Evolutionary conservation across 2,329 filamentous ascomycete genomes (phyloP).

Genomic region (Aspergillus udagawae): DNA sequence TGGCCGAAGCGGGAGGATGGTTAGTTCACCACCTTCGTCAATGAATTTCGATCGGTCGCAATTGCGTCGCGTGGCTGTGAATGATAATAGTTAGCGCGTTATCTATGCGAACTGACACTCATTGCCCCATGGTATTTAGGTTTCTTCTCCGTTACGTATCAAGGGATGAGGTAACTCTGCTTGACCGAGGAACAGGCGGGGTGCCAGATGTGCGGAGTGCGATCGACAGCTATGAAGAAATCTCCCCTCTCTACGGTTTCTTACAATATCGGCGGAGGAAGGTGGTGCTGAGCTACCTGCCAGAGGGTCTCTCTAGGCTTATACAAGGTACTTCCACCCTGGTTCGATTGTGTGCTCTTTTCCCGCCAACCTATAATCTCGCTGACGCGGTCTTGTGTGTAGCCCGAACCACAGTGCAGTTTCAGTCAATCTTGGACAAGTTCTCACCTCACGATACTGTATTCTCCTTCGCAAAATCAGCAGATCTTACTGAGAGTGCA

Average conservation of each 20-base stretch:
- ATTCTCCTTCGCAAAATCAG: constrained; percentile 69
- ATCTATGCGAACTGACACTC: constrained; percentile 2
- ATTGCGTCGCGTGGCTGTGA: constrained; percentile 8
- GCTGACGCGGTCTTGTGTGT: constrained; percentile 14
- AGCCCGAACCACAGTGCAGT: constrained; percentile 78
- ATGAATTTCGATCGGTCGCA: constrained; percentile 6
- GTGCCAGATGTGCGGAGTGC: constrained; percentile 77
- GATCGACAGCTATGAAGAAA: constrained; percentile 74
- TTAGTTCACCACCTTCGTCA: constrained; percentile 48
- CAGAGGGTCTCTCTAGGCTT: constrained; percentile 83
- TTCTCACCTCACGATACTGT: constrained; percentile 85
- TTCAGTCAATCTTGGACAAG: constrained; percentile 57
- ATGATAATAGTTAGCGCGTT: not conserved
- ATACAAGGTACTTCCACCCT: constrained; percentile 67
- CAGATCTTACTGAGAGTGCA: constrained; percentile 81
- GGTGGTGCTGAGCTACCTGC: constrained; percentile 87
- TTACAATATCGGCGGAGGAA: constrained; percentile 84
- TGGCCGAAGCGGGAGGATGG: constrained; percentile 89
- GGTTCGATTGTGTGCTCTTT: constrained; percentile 22
- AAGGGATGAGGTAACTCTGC: constrained; percentile 80
- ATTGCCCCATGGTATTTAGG: constrained; percentile 50
- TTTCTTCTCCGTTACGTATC: constrained; percentile 88
- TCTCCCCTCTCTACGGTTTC: constrained; percentile 87
- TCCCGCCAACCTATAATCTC: not conserved
- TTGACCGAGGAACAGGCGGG: constrained; percentile 73